Evolutionary conservation across 352 stramenopile genomes (phyloP).

Genomic region (Globisporangium iwayamae): DNA sequence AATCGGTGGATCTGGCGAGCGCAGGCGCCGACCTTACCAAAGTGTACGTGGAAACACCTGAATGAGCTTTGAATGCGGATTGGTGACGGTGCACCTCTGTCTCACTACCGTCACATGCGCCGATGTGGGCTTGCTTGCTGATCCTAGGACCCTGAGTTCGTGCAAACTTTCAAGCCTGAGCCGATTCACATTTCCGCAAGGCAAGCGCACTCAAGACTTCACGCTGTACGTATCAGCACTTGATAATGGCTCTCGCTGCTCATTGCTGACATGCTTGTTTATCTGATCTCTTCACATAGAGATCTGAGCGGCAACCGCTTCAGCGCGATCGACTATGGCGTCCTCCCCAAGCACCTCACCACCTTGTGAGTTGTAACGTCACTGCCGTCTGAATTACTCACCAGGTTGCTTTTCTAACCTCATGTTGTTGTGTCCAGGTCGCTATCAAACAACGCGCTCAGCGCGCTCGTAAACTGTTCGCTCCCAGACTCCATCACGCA

Average conservation of each 20-base stretch:
- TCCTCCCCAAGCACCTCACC: not conserved
- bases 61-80: not conserved
- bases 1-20: conserved; percentile 6
- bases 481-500: conserved; percentile 5
- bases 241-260: not conserved
- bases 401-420: not conserved
- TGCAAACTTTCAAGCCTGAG: conserved; percentile 8
- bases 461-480: conserved; percentile 7
- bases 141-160: conserved; percentile 6
- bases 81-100: not conserved
- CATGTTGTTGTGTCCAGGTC: not conserved
- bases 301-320: conserved; percentile 7
- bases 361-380: not conserved
- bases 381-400: not conserved
- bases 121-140: not conserved
- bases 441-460: conserved; percentile 9
- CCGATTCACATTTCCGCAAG: conserved; percentile 3
- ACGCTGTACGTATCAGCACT: conserved; percentile 6
- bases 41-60: not conserved
- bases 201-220: not conserved
- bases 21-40: conserved; percentile 1
- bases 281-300: not conserved
- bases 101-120: too few species aligned
- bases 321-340: not conserved
- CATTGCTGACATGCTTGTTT: not conserved